A percentile compares a stretch with the other conserved stretches of the same genome.
These are phyloP conservation scores for Chlorella sp. DNA, from an alignment of 139 green algal species.

Conservation along the genomic window DNA sequence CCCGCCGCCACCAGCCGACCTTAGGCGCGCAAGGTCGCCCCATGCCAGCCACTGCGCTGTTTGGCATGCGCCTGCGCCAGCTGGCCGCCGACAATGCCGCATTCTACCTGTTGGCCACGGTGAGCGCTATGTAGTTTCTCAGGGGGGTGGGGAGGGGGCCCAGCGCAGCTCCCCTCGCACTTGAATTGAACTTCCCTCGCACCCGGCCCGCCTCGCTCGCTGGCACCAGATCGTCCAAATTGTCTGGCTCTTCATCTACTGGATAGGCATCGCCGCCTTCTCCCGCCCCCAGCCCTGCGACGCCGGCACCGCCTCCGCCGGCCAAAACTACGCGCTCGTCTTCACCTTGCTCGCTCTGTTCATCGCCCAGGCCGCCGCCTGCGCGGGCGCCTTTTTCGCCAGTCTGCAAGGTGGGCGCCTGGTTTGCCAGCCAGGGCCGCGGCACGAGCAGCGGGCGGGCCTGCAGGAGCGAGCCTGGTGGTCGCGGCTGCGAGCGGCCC, in stretches of 20 bases:
- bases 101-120: constrained; percentile 8
- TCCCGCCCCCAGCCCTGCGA: background rate
- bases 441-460: background rate
- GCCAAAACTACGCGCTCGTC: background rate
- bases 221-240: background rate
- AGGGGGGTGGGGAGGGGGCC: too few relatives aligned
- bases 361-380: background rate
- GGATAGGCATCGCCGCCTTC: constrained; percentile 21
- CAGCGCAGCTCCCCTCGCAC: too few relatives aligned
- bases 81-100: constrained; percentile 3
- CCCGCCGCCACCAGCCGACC: too few relatives aligned
- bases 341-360: constrained; percentile 5
- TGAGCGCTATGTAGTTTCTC: too few relatives aligned
- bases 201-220: too few relatives aligned
- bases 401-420: background rate
- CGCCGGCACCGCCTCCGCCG: background rate
- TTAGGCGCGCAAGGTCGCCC: too few relatives aligned
- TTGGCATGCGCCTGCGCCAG: constrained; percentile 6
- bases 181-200: too few relatives aligned
- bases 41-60: constrained; percentile 16
- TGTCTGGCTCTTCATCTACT: constrained; percentile 24
- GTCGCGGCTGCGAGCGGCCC: background rate
- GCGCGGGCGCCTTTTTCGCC: background rate
- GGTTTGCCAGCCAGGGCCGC: background rate
- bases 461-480: background rate